Conservation (phyloP, 441 rosid genomes). For the Gossypium gossypioides region DNA sequence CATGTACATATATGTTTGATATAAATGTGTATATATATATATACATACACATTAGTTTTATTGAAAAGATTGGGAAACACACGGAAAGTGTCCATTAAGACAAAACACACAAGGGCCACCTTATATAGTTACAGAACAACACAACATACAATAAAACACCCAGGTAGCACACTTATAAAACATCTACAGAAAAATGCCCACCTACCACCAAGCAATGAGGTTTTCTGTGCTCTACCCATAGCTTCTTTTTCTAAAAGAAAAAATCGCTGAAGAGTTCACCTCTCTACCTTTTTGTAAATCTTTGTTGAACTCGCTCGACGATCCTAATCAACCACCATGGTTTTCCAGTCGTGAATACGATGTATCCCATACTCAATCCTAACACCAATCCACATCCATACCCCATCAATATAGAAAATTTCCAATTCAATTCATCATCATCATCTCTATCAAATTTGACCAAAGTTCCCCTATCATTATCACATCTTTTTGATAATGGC, state of each 20-base stretch:
- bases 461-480: neutral
- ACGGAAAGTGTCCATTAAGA: too few species aligned
- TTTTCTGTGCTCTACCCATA: neutral
- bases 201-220: neutral
- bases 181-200: neutral
- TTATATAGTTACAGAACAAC: too few species aligned
- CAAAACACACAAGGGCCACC: too few species aligned
- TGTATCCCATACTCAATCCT: neutral
- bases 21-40: too few species aligned
- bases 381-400: neutral
- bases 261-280: too few species aligned
- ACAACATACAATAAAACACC: neutral
- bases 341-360: neutral
- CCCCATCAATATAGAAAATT: slow-evolving; percentile 3
- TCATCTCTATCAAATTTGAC: neutral
- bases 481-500: neutral
- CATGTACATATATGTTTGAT: too few species aligned
- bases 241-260: too few species aligned
- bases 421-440: neutral
- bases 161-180: neutral
- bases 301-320: neutral
- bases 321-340: slow-evolving; percentile 2
- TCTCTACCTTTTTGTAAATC: neutral
- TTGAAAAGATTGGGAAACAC: too few species aligned
- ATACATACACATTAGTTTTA: too few species aligned